Evolutionary conservation across 1,139 yeast genomes (phyloP).

Genomic region (Debaryomyces coudertii): DNA sequence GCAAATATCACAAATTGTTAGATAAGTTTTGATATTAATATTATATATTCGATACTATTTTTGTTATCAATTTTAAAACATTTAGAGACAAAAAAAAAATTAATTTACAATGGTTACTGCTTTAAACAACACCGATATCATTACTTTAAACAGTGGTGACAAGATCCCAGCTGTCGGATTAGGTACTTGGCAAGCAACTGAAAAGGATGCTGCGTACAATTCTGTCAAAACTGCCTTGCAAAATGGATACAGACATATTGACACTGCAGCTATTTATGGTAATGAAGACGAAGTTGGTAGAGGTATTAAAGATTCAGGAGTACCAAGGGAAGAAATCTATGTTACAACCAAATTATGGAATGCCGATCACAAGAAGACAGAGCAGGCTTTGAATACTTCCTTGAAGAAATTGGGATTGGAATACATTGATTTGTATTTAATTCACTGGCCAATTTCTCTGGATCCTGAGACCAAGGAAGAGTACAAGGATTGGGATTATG

Average conservation of each 20-base stretch:
- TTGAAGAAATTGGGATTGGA: conserved; percentile 70
- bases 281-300: conserved; percentile 72
- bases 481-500: conserved; percentile 52
- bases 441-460: conserved; percentile 84
- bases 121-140: conserved; percentile 24
- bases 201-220: conserved; percentile 59
- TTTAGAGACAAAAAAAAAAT: neutral
- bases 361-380: conserved; percentile 63
- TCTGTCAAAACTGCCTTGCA: conserved; percentile 67
- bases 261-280: conserved; percentile 69
- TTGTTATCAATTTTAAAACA: neutral
- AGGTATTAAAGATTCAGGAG: conserved; percentile 64
- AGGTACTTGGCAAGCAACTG: conserved; percentile 77
- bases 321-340: conserved; percentile 71
- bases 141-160: conserved; percentile 63
- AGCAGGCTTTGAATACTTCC: conserved; percentile 60
- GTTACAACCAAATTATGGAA: conserved; percentile 84
- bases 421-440: conserved; percentile 79
- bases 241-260: conserved; percentile 78
- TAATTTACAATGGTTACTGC: conserved; percentile 11
- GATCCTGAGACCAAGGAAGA: conserved; percentile 29
- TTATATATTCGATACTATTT: neutral
- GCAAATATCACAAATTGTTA: neutral
- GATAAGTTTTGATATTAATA: neutral
- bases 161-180: conserved; percentile 71